Evolutionary conservation across 192 early-diverging fungal species (phyloP).

Genomic region (Linnemannia exigua): DNA sequence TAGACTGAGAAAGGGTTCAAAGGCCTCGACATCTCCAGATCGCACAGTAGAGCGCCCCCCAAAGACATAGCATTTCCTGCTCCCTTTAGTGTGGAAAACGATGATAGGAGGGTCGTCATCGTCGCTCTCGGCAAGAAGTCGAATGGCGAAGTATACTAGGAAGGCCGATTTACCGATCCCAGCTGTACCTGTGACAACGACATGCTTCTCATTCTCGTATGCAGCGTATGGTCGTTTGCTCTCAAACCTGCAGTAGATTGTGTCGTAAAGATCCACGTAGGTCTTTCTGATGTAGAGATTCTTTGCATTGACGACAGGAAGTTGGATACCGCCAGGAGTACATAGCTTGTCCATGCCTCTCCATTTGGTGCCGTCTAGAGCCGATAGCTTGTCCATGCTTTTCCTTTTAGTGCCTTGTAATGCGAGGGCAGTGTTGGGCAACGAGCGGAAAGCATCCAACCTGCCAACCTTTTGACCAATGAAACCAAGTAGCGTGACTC

Average conservation of each 20-base stretch:
- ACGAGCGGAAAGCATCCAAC: neutral
- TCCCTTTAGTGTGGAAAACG: constrained; percentile 18
- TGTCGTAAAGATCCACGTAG: constrained; percentile 36
- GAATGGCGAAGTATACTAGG: constrained; percentile 39
- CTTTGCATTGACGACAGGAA: constrained; percentile 20
- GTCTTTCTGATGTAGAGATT: constrained; percentile 28
- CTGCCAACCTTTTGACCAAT: constrained; percentile 1
- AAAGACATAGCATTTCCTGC: constrained; percentile 9
- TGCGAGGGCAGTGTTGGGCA: neutral
- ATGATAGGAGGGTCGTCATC: constrained; percentile 19
- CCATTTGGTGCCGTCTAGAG: neutral
- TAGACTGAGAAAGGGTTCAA: too few relatives aligned
- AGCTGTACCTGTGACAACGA: constrained; percentile 39
- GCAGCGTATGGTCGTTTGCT: neutral
- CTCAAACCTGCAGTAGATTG: neutral
- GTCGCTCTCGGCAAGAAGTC: constrained; percentile 22
- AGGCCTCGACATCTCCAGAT: too few relatives aligned
- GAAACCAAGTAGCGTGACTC: constrained; percentile 13
- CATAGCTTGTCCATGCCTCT: constrained; percentile 7
- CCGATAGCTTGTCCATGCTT: constrained; percentile 5
- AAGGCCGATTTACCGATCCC: constrained; percentile 50
- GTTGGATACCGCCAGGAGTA: neutral
- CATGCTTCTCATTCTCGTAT: neutral
- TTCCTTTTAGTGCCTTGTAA: neutral
- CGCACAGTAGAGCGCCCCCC: neutral